Evolutionary conservation across 2,329 filamentous ascomycete species (phyloP).

Genomic region (Lecanoromycetidae sp.): DNA sequence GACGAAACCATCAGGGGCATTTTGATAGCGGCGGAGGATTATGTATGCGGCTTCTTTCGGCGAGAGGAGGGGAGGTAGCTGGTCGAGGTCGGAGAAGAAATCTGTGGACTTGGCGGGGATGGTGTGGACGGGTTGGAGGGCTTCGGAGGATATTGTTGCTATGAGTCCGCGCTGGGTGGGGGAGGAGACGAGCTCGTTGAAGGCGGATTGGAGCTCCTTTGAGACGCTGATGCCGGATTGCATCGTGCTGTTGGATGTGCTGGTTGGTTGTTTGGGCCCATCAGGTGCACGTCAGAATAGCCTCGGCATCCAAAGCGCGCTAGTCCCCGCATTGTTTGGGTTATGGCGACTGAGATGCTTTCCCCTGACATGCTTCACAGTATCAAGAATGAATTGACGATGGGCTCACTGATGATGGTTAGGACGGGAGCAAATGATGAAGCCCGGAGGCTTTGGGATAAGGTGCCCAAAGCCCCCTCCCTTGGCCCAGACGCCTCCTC

Average conservation of each 20-base stretch:
- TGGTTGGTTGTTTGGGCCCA: not conserved
- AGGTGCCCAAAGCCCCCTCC: no score
- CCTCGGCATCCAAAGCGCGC: constrained; percentile 7
- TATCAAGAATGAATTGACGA: no score
- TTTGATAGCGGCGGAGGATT: constrained; percentile 42
- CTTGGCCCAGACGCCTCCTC: constrained; percentile 1
- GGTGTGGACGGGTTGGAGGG: constrained; percentile 30
- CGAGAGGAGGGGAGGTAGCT: constrained; percentile 40
- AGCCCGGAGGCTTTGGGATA: no score
- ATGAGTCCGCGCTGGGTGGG: constrained; percentile 35
- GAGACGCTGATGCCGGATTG: constrained; percentile 23
- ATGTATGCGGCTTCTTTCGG: constrained; percentile 48
- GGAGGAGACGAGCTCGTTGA: constrained; percentile 30
- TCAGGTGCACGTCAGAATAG: not conserved
- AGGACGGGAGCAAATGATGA: no score
- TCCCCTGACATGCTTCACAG: no score
- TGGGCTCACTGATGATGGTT: not conserved
- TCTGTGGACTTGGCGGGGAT: constrained; percentile 29
- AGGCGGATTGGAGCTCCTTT: constrained; percentile 35
- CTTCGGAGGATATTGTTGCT: constrained; percentile 34
- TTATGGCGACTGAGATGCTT: constrained; percentile 4
- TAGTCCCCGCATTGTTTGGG: constrained; percentile 8
- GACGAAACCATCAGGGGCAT: constrained; percentile 28
- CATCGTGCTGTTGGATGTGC: constrained; percentile 2
- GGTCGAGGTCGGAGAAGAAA: constrained; percentile 40